Conservation (phyloP, 1,139 yeast genomes). For the Saccharomyces hybrid region DNA sequence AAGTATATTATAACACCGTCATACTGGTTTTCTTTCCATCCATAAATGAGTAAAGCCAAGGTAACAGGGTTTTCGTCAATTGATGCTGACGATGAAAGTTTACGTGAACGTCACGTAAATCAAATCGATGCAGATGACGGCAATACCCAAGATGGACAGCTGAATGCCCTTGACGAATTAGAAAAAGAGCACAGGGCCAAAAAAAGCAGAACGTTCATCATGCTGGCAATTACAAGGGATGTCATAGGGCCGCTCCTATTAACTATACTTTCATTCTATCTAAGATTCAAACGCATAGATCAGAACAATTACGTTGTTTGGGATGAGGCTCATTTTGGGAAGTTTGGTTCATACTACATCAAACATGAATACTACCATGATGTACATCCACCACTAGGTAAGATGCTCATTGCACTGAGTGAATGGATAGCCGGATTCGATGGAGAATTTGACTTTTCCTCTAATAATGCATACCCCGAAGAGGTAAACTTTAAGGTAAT, state of each 20-base stretch:
- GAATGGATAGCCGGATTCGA: constrained; percentile 63
- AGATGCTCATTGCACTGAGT: constrained; percentile 57
- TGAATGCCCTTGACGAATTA: neutral
- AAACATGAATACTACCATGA: constrained; percentile 64
- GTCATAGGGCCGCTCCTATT: constrained; percentile 24
- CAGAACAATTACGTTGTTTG: constrained; percentile 65
- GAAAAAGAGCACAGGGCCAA: neutral
- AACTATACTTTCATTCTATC: constrained; percentile 54
- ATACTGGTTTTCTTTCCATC: neutral
- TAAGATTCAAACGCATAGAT: constrained; percentile 64
- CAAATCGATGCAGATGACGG: neutral
- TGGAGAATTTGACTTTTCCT: constrained; percentile 58
- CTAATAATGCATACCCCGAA: constrained; percentile 51
- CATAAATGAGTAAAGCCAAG: neutral
- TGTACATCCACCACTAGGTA: constrained; percentile 75
- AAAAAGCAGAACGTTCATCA: neutral
- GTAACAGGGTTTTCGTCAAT: neutral
- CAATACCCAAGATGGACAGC: neutral
- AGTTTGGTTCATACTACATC: constrained; percentile 54
- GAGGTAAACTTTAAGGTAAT: constrained; percentile 47
- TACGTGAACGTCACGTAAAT: neutral
- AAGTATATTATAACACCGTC: neutral
- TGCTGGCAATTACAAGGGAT: neutral
- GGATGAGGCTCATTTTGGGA: constrained; percentile 89
- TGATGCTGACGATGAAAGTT: constrained; percentile 10